These are phyloP conservation scores for Durusdinium trenchii DNA, from an alignment of 73 alveolate genomes.

Conservation along the genomic window DNA sequence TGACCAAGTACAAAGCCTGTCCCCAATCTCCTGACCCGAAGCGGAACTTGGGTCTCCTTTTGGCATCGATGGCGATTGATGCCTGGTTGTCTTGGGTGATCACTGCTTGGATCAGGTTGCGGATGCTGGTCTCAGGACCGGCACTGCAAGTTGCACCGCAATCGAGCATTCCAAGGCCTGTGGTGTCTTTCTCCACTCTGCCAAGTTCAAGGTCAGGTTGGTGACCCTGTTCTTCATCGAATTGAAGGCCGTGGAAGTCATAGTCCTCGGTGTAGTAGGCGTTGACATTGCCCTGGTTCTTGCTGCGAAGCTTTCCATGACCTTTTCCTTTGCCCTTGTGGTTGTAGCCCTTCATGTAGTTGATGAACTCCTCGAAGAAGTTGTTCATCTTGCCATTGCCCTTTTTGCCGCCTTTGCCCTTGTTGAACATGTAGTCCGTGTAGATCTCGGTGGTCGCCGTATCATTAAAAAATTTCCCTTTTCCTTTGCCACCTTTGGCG, in stretches of 20 bases:
- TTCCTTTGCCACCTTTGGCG: neutral
- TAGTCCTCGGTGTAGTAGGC: constrained; percentile 3
- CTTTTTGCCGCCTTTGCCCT: constrained; percentile 3
- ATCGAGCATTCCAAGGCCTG: constrained; percentile 9
- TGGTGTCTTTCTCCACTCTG: neutral
- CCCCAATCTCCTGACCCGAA: constrained; percentile 30
- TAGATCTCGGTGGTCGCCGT: neutral
- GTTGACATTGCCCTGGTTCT: constrained; percentile 40
- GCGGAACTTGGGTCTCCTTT: neutral
- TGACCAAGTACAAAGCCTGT: neutral
- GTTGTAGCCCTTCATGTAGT: neutral
- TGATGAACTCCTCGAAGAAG: neutral
- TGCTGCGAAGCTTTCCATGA: neutral
- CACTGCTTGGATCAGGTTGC: neutral
- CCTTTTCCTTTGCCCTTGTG: constrained; percentile 2
- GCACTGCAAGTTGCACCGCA: constrained; percentile 40
- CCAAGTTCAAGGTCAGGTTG: constrained; percentile 10
- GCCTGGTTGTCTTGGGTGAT: neutral
- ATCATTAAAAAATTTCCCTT: neutral
- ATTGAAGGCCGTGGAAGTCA: constrained; percentile 16
- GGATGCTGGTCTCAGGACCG: constrained; percentile 19
- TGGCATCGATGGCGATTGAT: neutral
- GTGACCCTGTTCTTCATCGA: too few species aligned
- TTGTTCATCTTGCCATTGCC: neutral
- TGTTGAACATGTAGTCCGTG: neutral